Evolutionary conservation across 306 rosid genomes (phyloP), one percentile per base, ranked within the genome.

Genomic region (Sphenostylis stenocarpa): DNA sequence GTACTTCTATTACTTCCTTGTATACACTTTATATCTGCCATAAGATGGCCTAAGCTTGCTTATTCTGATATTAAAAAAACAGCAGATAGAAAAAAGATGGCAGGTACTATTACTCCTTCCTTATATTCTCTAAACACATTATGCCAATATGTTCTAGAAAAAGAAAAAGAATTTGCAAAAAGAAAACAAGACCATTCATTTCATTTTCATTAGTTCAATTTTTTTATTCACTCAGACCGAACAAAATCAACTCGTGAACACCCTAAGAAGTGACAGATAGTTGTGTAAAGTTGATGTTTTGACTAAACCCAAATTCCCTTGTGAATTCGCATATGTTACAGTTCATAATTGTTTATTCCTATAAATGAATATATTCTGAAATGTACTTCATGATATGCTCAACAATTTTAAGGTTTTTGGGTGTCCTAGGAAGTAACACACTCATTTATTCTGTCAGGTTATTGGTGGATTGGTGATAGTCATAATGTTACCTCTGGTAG

Each of bases 401-500:
- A 19, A 51, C 20, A 70, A 41, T 31, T 66, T 68, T 26, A 23
- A 48, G 34, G 23, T 19, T 28, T 67, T 70, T 17, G 7, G 34
- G 17, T 51, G 64, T 41, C 29, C 43, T 70, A 20, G 53, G 55
- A 77, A 28, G 48, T 66, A 62, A 44, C 49, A 17, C 33, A 61
- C 7, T 33, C 39, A 15, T 75, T 72, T 53, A 29, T 72, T 67
- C 11, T 60, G 48, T 45, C 87, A 93, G 97, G 86, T 93, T 17
- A 58, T 93, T 55, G 97, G 97, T 29, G 97, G 97, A 49, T 1
- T 56, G 20, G 84, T 89, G 58, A 87, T 93, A n/a, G 91, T 93
- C n/a, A 89, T 93, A 80, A 48, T 82, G 88, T 83, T 93, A 71
- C 97, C 97, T 43, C 21, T 93, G 68, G 97, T 93, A 45, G 86